Evolutionary conservation across 768 basidiomycete species (phyloP).

Genomic region (Inosperma sp.): DNA sequence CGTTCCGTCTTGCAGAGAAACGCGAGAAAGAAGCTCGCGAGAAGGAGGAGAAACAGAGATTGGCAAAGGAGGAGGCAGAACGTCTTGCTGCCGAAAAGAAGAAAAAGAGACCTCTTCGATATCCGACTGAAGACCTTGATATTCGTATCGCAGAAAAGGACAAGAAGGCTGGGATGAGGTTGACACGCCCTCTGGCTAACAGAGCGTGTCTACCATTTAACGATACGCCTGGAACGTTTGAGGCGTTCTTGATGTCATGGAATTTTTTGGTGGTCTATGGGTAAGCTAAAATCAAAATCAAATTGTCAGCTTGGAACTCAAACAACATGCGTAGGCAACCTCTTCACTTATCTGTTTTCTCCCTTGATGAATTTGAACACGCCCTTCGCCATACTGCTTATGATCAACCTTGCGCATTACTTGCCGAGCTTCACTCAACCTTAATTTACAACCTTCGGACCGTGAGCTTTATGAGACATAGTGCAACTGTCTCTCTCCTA

Average conservation of each 20-base stretch:
- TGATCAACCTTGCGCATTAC: conserved; percentile 69
- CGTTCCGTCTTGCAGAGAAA: conserved; percentile 52
- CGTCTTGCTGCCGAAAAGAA: conserved; percentile 72
- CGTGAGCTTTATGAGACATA: conserved; percentile 69
- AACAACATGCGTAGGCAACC: conserved; percentile 56
- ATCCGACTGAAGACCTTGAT: conserved; percentile 91
- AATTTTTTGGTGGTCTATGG: conserved; percentile 92
- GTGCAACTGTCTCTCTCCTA: conserved; percentile 65
- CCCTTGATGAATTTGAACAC: conserved; percentile 89
- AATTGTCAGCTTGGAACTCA: conserved; percentile 11
- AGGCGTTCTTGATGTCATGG: conserved; percentile 87
- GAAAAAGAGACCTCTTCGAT: conserved; percentile 86
- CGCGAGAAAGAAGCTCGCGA: conserved; percentile 54
- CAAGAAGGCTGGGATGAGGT: conserved; percentile 69
- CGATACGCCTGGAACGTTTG: conserved; percentile 60
- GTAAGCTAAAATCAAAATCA: conserved; percentile 44
- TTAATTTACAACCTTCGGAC: conserved; percentile 90
- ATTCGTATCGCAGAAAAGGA: conserved; percentile 76
- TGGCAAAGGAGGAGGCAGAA: conserved; percentile 67
- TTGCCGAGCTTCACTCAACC: conserved; percentile 84
- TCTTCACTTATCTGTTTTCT: conserved; percentile 80
- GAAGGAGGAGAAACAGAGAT: conserved; percentile 60
- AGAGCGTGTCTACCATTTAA: conserved; percentile 64
- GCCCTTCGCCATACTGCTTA: conserved; percentile 70
- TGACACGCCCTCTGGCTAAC: conserved; percentile 64